Base-by-base conservation (phyloP, 2,329 filamentous ascomycete species). In the Exophiala lecanii-corni region DNA sequence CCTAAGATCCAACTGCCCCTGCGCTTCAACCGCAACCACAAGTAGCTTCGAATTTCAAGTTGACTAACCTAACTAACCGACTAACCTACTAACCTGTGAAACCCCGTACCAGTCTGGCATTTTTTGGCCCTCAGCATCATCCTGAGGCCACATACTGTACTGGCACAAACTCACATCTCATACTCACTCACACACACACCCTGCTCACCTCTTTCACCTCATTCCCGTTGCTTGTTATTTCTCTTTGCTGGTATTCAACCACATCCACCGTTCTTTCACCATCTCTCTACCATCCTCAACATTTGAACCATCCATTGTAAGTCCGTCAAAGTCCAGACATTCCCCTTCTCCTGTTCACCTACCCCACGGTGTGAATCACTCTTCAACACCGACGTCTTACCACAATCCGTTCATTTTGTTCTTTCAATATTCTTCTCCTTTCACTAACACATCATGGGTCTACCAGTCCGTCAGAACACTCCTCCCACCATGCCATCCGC, bases 401-500 rank as follows among this genome's bases (percentile, higher is more conserved):
- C 23, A 26, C 23, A 26, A 12, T n/a, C 12, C 12, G 23, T 26
- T 12, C 20, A 15, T 35, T 37, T 21, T 36, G 23, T 21, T 50
- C 17, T 34, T 18, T 18, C 38, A 26, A 28, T 21, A 31, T 15
- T 31, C 35, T 25, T 32, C 33, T 17, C 34, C 18, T 30, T 31
- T 33, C 12, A 43, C 55, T 56, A 30, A 58, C 47, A 48, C 31
- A 17, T 9, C 15, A 53, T 56, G 50, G 52, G 54, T 9, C 35
- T 54, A 23, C 39, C 47, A 56, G 52, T 48, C 33, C 47, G 42
- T 43, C 21, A 53, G 37, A 33, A 49, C 34, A 51, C 49, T 44
- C 49, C 50, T 49, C 37, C 43, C 28, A 47, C 43, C 12, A 51
- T 50, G 43, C 50, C 51, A 54, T 55, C 62, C 66, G 71, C 62